Base-by-base conservation (phyloP, 1,284 basidiomycete genomes). In the Chalciporus sp. region DNA sequence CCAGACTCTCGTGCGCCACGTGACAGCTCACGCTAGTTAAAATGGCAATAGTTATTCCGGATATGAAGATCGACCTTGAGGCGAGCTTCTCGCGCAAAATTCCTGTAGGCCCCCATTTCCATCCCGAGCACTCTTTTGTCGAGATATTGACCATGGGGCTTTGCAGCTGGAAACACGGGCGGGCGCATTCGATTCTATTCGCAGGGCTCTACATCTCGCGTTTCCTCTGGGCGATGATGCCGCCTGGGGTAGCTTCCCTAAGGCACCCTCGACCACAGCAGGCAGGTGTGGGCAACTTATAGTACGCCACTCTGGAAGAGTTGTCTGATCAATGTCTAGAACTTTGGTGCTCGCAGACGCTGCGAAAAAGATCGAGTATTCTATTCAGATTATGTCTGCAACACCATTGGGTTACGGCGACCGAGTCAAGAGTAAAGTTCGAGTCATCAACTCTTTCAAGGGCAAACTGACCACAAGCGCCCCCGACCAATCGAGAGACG, bases 41-140 rank as follows among this genome's bases (percentile, higher is more conserved):
- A 3, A 4, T 12, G 9, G 69, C 71, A 2, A 37, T 72, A 6
- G 62, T 72, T 2, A 57, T 81, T 2, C 74, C 77, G 1, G 74
- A 79, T 11, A 70, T 79, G 2, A 64, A 74, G 16, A 63, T 83
- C 17, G 73, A 80, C 33, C 72, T 86, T 11, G 83, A 86, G 37
- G 76, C 72, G n/a, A 72, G 76, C 2, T 81, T 76, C 60, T 89
- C 87, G 7, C 74, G 74, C 49, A 90, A 89, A 68, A 74, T 87
- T 14, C 76, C 80, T 0, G 85, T 88, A 58, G 47, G 76, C 68
- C 4, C 10, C 7, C 47, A n/a, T 14, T 45, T 8, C 31, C 10
- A 1, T 27, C 7, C 16, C 52, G 0, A 2, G 7, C 3, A 26
- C 7, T 6, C 9, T 41, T 11, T 9, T 10, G 19, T 19, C 12